Conservation (phyloP, 805 yeast species). For the Yarrowia osloensis region DNA sequence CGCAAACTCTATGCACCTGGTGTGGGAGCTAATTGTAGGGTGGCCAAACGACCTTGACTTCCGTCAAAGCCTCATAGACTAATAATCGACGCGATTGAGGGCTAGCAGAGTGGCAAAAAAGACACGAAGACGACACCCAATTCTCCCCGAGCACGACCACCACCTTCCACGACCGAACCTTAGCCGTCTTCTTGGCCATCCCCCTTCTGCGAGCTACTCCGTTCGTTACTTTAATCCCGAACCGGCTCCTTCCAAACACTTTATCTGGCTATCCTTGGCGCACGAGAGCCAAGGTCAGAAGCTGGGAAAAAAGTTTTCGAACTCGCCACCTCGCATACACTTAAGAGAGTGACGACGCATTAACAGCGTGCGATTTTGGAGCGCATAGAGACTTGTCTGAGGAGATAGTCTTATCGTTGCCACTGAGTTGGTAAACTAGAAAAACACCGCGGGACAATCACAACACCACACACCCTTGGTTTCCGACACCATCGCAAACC, state of each 20-base stretch:
- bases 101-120: background rate
- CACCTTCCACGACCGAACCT: background rate
- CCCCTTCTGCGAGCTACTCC: background rate
- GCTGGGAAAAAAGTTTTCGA: conserved; percentile 18
- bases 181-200: background rate
- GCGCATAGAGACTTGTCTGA: conserved; percentile 20
- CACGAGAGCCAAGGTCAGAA: conserved; percentile 19
- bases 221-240: conserved; percentile 7
- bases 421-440: conserved; percentile 9
- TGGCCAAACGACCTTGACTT: conserved; percentile 25
- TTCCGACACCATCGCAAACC: background rate
- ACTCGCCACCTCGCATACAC: conserved; percentile 31
- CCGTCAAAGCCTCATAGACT: background rate
- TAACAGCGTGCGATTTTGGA: conserved; percentile 24
- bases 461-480: background rate
- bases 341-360: conserved; percentile 24
- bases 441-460: background rate
- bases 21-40: conserved; percentile 19
- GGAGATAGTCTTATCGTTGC: conserved; percentile 27
- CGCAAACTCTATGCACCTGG: conserved; percentile 19
- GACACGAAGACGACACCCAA: background rate
- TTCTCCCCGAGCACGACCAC: too few relatives aligned
- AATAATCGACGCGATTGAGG: background rate
- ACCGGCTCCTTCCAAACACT: conserved; percentile 23
- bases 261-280: conserved; percentile 11